phyloP scores from a whole-genome alignment of 2,329 filamentous ascomycete species.

The Aureobasidium lini region DNA sequence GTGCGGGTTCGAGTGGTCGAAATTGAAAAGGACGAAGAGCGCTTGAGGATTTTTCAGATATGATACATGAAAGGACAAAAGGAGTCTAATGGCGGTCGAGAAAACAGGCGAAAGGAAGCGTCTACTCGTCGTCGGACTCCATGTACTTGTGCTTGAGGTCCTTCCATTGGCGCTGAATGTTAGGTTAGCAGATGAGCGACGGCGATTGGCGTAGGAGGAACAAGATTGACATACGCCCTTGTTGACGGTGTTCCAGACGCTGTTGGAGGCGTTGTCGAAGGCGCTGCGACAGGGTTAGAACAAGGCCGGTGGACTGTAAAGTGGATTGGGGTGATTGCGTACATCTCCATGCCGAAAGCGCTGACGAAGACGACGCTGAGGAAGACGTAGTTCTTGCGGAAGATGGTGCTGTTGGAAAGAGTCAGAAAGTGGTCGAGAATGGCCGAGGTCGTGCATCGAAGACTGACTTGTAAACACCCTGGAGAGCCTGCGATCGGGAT shows the following conservation, averaged over 20 bases:
- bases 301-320: background rate
- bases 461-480: constrained; percentile 48
- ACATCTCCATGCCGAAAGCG: constrained; percentile 94
- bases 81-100: constrained; percentile 1
- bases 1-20: too few relatives aligned
- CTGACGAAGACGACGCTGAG: constrained; percentile 76
- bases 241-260: constrained; percentile 86
- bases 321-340: constrained; percentile 33
- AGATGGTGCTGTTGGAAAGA: constrained; percentile 56
- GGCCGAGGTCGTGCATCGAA: constrained; percentile 14
- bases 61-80: constrained; percentile 11
- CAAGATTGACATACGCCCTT: constrained; percentile 64
- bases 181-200: constrained; percentile 21
- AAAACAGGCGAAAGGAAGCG: background rate
- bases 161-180: constrained; percentile 93
- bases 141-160: constrained; percentile 92
- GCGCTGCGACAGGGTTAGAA: constrained; percentile 46
- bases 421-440: constrained; percentile 19
- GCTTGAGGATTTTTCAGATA: constrained; percentile 12
- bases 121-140: constrained; percentile 41
- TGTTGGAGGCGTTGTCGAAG: constrained; percentile 76
- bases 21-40: background rate
- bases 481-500: constrained; percentile 26
- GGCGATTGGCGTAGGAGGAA: too few relatives aligned
- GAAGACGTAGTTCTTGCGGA: constrained; percentile 84